Percentiles rank a stretch among this genome's conserved stretches.
phyloP scores from a whole-genome alignment of 2,329 filamentous ascomycete genomes.

The Tolypocladium ophioglossoides region DNA sequence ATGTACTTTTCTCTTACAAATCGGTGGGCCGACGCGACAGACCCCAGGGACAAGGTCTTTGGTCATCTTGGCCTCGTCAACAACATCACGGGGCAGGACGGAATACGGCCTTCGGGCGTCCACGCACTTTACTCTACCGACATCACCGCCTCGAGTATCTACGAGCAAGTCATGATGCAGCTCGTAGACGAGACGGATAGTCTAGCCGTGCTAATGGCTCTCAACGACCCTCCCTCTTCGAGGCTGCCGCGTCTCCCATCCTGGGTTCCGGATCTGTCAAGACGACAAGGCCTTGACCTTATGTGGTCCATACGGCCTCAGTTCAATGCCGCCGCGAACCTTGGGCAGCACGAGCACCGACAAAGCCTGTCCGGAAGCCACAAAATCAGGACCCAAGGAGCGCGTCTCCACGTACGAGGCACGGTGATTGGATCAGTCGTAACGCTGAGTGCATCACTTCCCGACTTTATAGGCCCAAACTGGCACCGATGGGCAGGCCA shows the following conservation, averaged over 20 bases:
- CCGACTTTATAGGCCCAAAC: neutral
- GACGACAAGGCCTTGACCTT: neutral
- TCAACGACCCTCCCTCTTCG: constrained; percentile 7
- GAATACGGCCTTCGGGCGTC: neutral
- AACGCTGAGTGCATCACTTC: neutral
- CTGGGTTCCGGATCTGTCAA: constrained; percentile 13
- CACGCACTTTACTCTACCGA: neutral
- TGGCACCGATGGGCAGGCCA: constrained; percentile 5
- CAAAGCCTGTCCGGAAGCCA: neutral
- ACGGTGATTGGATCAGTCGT: neutral
- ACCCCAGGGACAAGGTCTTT: constrained; percentile 8
- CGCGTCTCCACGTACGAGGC: neutral
- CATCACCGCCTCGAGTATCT: neutral
- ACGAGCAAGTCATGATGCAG: neutral
- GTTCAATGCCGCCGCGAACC: neutral
- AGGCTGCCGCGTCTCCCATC: constrained; percentile 3
- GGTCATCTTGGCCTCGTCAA: constrained; percentile 8
- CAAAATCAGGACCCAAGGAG: neutral
- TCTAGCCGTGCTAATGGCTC: constrained; percentile 11
- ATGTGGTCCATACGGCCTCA: constrained; percentile 1
- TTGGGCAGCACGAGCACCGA: neutral
- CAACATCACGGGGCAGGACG: constrained; percentile 2
- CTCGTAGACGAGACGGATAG: constrained; percentile 6
- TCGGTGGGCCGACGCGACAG: constrained; percentile 7
- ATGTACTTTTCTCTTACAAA: constrained; percentile 6